These are phyloP conservation scores for Hordeum pubiflorum DNA, from an alignment of 202 grass and related monocot species.

Conservation along the genomic window DNA sequence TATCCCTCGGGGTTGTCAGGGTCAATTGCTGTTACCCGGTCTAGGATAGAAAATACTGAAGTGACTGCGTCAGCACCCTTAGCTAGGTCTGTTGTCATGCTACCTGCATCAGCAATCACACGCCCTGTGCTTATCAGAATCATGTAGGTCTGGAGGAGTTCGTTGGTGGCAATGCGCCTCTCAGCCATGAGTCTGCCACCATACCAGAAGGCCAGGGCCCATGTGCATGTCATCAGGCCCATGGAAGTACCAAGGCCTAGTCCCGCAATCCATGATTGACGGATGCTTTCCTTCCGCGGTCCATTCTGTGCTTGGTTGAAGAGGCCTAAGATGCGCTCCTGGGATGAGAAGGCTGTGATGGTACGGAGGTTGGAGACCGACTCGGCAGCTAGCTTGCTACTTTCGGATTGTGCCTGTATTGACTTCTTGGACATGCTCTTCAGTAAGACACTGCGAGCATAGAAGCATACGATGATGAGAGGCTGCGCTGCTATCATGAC, in stretches of 20 bases:
- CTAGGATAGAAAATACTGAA: conserved; percentile 71
- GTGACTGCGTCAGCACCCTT: conserved; percentile 68
- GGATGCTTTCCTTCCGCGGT: conserved; percentile 60
- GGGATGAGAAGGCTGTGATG: conserved; percentile 81
- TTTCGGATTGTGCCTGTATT: conserved; percentile 63
- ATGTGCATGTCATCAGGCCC: conserved; percentile 60
- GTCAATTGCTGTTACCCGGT: conserved; percentile 65
- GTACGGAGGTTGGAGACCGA: conserved; percentile 76
- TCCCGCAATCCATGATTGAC: conserved; percentile 65
- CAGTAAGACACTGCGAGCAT: conserved; percentile 56
- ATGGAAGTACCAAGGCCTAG: conserved; percentile 62
- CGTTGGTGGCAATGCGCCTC: conserved; percentile 43
- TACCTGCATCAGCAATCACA: conserved; percentile 77
- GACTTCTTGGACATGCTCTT: conserved; percentile 73
- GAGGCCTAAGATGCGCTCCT: conserved; percentile 58
- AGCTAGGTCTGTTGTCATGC: conserved; percentile 90
- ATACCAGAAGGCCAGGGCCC: conserved; percentile 84
- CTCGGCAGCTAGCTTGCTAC: conserved; percentile 77
- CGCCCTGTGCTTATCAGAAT: conserved; percentile 74
- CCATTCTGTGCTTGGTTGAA: conserved; percentile 56
- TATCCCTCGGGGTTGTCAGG: conserved; percentile 53
- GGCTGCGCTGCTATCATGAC: conserved; percentile 85
- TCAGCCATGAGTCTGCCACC: conserved; percentile 55
- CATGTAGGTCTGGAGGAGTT: conserved; percentile 67
- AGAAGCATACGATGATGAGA: conserved; percentile 67